phyloP scores from a whole-genome alignment of 495 filamentous ascomycete genomes.

The Lasiosphaeria ovina region DNA sequence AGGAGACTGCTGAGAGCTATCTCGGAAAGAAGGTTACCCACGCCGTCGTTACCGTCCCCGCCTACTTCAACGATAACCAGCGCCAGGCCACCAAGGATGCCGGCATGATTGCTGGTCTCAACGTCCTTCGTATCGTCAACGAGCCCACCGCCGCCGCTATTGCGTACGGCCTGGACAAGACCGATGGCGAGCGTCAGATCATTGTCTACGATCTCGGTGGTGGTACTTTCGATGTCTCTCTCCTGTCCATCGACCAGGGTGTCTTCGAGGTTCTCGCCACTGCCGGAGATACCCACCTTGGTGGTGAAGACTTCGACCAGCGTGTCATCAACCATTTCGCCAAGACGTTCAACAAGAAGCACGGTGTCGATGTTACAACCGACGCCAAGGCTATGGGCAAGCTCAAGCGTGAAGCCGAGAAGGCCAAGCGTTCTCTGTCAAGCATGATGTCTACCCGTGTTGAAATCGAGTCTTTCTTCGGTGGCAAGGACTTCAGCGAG shows the following conservation, averaged over 20 bases:
- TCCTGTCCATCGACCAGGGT: conserved; percentile 93
- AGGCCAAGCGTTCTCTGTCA: conserved; percentile 98
- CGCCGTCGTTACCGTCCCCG: conserved; percentile 95
- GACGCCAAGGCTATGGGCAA: conserved; percentile 99
- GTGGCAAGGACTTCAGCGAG: conserved; percentile 97
- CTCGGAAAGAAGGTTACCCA: conserved; percentile 93
- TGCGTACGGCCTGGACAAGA: conserved; percentile 86
- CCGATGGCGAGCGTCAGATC: conserved; percentile 81
- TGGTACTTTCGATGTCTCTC: conserved; percentile 99
- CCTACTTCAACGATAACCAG: conserved; percentile 99
- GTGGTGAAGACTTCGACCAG: conserved; percentile 99
- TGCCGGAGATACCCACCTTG: conserved; percentile 98
- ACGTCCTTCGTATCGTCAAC: conserved; percentile 97
- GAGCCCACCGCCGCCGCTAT: conserved; percentile 88
- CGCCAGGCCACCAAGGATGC: conserved; percentile 98
- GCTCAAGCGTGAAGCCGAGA: conserved; percentile 99
- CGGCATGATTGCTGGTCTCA: conserved; percentile 89
- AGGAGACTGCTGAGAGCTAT: conserved; percentile 92
- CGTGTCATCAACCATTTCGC: conserved; percentile 95
- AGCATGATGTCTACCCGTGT: conserved; percentile 97
- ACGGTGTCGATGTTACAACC: conserved; percentile 87
- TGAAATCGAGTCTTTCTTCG: conserved; percentile 96
- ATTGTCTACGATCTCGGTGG: conserved; percentile 98
- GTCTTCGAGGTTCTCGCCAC: conserved; percentile 98
- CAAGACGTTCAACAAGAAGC: conserved; percentile 99